Conservation (phyloP, 1,284 basidiomycete species). For the Cryptococcus wingfieldii region DNA sequence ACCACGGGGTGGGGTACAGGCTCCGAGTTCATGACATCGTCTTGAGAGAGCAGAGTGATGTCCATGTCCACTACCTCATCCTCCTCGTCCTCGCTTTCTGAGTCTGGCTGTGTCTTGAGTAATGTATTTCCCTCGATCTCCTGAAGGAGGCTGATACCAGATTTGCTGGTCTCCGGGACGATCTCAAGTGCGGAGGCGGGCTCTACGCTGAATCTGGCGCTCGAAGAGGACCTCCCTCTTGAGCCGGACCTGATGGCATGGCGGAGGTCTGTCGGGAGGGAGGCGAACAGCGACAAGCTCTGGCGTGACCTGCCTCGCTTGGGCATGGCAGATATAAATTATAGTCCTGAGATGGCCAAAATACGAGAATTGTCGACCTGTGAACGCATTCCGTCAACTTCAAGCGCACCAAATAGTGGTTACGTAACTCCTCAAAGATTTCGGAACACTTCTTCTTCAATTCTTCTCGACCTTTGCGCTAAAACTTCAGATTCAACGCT, state of each 20-base stretch:
- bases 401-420: background rate
- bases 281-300: slow-evolving; percentile 34
- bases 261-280: slow-evolving; percentile 36
- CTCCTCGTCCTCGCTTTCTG: slow-evolving; percentile 5
- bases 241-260: slow-evolving; percentile 24
- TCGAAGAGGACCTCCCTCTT: background rate
- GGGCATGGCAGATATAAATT: background rate
- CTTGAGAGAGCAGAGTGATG: background rate
- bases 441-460: too few species aligned
- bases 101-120: slow-evolving; percentile 14
- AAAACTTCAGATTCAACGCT: background rate
- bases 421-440: slow-evolving; percentile 3
- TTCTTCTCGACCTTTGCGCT: background rate
- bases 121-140: slow-evolving; percentile 2
- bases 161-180: too few species aligned
- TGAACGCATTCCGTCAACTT: background rate
- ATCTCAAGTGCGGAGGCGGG: too few species aligned
- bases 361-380: background rate
- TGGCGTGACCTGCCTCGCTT: background rate
- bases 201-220: background rate
- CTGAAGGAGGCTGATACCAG: background rate
- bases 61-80: slow-evolving; percentile 2
- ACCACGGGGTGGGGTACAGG: background rate
- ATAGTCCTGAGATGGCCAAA: too few species aligned
- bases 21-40: background rate